Evolutionary conservation across 305 asterid genomes (phyloP).

Genomic region (Solanum aculeatissimum): DNA sequence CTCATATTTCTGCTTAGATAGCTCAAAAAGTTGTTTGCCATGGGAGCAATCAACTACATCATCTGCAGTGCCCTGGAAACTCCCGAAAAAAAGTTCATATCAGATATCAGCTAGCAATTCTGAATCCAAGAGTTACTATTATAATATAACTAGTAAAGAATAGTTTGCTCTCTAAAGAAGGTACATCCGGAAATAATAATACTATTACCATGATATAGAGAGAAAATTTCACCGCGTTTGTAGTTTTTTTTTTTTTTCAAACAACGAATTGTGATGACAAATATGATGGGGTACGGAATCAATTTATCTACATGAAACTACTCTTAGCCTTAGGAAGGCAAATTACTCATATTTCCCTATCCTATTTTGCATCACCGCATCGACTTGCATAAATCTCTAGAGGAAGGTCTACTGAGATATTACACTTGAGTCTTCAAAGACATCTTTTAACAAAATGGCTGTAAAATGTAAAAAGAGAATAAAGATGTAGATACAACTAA

Average conservation of each 20-base stretch:
- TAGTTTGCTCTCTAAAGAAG: neutral
- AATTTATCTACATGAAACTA: neutral
- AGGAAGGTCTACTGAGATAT: neutral
- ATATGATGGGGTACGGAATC: neutral
- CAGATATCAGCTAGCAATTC: neutral
- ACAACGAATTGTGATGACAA: neutral
- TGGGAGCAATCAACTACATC: constrained; percentile 90
- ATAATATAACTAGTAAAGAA: neutral
- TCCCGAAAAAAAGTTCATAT: neutral
- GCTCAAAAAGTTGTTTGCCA: constrained; percentile 88
- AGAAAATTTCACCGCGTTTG: neutral
- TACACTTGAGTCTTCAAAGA: neutral
- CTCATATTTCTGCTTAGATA: constrained; percentile 80
- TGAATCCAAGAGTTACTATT: neutral
- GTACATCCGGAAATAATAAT: neutral
- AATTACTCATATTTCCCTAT: neutral
- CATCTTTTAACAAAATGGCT: neutral
- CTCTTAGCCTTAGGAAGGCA: neutral
- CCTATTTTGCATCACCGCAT: neutral
- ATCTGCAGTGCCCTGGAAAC: constrained; percentile 65
- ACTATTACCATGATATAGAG: neutral
- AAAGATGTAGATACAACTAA: neutral
- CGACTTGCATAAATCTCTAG: neutral
- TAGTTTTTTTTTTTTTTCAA: neutral
- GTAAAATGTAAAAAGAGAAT: neutral